Percentiles rank a stretch among this genome's conserved stretches.
phyloP scores from a whole-genome alignment of 2,329 filamentous ascomycete genomes.

The Epichloe baconii region DNA sequence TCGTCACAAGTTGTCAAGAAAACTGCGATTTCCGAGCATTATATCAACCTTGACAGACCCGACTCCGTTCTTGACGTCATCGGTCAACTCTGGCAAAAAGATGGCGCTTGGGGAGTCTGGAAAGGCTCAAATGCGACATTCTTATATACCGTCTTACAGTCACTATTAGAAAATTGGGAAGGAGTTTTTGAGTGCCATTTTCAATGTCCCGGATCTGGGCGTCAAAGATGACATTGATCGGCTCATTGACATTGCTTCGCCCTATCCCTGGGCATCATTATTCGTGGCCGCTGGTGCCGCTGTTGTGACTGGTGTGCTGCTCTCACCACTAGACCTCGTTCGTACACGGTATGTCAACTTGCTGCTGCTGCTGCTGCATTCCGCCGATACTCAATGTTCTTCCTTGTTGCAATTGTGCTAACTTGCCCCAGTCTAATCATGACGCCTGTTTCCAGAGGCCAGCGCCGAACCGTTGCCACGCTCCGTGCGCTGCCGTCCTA shows the following conservation, averaged over 20 bases:
- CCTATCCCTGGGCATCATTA: constrained; percentile 70
- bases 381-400: background rate
- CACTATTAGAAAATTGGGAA: constrained; percentile 82
- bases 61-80: constrained; percentile 81
- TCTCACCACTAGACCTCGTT: constrained; percentile 81
- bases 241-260: constrained; percentile 56
- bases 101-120: constrained; percentile 87
- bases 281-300: constrained; percentile 54
- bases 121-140: constrained; percentile 89
- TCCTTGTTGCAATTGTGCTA: background rate
- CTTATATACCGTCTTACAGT: constrained; percentile 74
- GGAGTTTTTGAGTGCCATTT: constrained; percentile 74
- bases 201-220: constrained; percentile 79
- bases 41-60: constrained; percentile 57
- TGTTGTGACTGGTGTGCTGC: constrained; percentile 61
- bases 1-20: constrained; percentile 13
- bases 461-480: constrained; percentile 65
- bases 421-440: constrained; percentile 54
- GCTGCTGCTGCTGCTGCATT: constrained; percentile 19
- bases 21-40: constrained; percentile 33
- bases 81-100: constrained; percentile 76
- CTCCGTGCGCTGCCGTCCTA: constrained; percentile 70
- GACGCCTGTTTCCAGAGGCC: constrained; percentile 61
- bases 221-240: constrained; percentile 67
- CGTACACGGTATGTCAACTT: constrained; percentile 45